Evolutionary conservation across 768 basidiomycete genomes (phyloP), one percentile per base, ranked within the genome.

Genomic region (Rhodocollybia butyracea): DNA sequence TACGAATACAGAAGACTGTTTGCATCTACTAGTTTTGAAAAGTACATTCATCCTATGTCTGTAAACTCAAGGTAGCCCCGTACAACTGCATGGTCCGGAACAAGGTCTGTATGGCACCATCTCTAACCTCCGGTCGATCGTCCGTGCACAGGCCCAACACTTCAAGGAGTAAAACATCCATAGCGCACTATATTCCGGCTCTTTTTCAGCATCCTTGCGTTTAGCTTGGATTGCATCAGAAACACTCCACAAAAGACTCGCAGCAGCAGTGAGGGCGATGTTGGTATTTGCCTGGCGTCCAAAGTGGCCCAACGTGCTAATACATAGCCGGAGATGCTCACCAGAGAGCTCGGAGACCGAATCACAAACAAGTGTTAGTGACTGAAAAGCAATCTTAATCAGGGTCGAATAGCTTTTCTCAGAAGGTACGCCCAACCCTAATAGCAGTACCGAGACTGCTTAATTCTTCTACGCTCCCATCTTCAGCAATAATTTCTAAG

Each of bases 11-110:
- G n/a, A n/a, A n/a, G n/a, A n/a, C n/a, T n/a, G n/a, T n/a, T n/a
- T n/a, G n/a, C n/a, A n/a, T n/a, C n/a, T n/a, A n/a, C n/a, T n/a
- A n/a, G n/a, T n/a, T n/a, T n/a, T n/a, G n/a, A n/a, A n/a, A 94
- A n/a, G 95, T 76, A 57, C 93, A 93, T 51, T 91, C 84, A 39
- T 89, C 84, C 96, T 96, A 99, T 0, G 89, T 90, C 5, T 85
- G 85, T 36, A 80, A 66, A 63, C 86, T 89, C 47, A 99, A 74
- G 0, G 88, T 91, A 7, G 86, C 84, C 2, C 96, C 96, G 64
- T 99, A 98, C 10, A 98, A 77, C 68, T 96, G 93, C 73, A 98
- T 83, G 2, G 93, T 91, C 46, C 95, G 81, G 72, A 97, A 98
- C 51, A 99, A 68, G 2, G 95, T 98, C 69, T 97, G 94, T 42